Evolutionary conservation across 106 monocot species (phyloP).

Genomic region (Dendrobium huoshanense): DNA sequence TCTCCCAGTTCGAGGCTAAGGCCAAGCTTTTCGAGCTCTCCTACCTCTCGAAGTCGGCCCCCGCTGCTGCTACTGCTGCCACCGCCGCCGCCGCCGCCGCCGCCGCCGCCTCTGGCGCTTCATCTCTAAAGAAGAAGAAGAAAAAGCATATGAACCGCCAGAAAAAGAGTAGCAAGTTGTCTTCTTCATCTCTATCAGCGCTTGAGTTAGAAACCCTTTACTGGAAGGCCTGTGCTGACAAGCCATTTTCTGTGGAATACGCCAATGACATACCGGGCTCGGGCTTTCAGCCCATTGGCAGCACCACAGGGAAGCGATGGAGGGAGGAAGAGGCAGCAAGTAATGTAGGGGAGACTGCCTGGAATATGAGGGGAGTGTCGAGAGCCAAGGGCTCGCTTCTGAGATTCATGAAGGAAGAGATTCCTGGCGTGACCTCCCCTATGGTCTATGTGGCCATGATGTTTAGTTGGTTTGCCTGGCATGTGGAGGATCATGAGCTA

Average conservation of each 20-base stretch:
- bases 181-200: conserved; percentile 15
- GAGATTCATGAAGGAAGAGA: conserved; percentile 82
- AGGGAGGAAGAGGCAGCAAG: conserved; percentile 22
- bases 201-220: conserved; percentile 66
- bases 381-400: conserved; percentile 60
- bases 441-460: conserved; percentile 84
- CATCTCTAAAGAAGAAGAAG: conserved; percentile 1
- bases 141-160: neutral
- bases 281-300: conserved; percentile 28
- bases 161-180: neutral
- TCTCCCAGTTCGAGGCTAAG: conserved; percentile 67
- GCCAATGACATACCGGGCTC: conserved; percentile 89
- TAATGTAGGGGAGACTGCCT: conserved; percentile 72
- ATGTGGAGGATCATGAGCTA: conserved; percentile 87
- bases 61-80: neutral
- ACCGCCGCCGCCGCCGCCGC: neutral
- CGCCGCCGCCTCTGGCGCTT: neutral
- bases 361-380: conserved; percentile 83
- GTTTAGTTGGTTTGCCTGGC: conserved; percentile 98
- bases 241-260: conserved; percentile 72
- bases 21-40: conserved; percentile 51
- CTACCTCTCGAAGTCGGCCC: conserved; percentile 19
- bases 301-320: conserved; percentile 14
- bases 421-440: conserved; percentile 82
- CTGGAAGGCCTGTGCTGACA: conserved; percentile 58